Evolutionary conservation across 2,329 filamentous ascomycete species (phyloP).

Genomic region (Xylaria sp.): DNA sequence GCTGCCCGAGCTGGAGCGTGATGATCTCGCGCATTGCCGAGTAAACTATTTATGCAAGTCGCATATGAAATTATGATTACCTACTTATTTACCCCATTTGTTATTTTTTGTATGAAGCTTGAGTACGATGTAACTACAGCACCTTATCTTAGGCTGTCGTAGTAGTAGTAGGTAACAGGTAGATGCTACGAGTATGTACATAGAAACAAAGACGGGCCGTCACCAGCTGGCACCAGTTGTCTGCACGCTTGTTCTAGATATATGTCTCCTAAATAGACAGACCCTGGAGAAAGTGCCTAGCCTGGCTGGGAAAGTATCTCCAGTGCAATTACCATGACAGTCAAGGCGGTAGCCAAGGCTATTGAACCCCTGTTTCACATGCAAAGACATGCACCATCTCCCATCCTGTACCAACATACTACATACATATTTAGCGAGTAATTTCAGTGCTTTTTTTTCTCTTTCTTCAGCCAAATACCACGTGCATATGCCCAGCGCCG

Average conservation of each 20-base stretch:
- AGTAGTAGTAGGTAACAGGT: not conserved
- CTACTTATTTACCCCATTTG: not conserved
- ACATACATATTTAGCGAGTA: conserved; percentile 9
- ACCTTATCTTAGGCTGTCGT: not conserved
- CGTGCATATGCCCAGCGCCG: conserved; percentile 11
- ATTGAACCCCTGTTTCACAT: conserved; percentile 32
- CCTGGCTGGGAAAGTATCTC: not conserved
- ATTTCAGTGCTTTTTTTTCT: not conserved
- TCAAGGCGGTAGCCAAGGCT: not conserved
- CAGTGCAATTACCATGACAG: not conserved
- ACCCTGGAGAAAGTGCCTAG: not conserved
- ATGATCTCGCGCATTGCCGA: conserved; percentile 88
- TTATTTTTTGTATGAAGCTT: not conserved
- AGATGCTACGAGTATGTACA: not conserved
- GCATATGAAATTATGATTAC: not conserved
- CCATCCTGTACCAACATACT: conserved; percentile 15
- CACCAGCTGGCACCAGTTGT: not conserved
- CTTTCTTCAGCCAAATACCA: conserved; percentile 1
- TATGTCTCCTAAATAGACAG: conserved; percentile 2
- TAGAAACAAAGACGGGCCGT: not conserved
- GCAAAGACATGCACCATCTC: conserved; percentile 20
- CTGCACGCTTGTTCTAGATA: not conserved
- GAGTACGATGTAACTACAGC: not conserved
- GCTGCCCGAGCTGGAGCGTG: conserved; percentile 91
- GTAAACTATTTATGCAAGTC: not conserved